phyloP scores from a whole-genome alignment of 208 protist species.

The Acanthamoeba lenticulata region DNA sequence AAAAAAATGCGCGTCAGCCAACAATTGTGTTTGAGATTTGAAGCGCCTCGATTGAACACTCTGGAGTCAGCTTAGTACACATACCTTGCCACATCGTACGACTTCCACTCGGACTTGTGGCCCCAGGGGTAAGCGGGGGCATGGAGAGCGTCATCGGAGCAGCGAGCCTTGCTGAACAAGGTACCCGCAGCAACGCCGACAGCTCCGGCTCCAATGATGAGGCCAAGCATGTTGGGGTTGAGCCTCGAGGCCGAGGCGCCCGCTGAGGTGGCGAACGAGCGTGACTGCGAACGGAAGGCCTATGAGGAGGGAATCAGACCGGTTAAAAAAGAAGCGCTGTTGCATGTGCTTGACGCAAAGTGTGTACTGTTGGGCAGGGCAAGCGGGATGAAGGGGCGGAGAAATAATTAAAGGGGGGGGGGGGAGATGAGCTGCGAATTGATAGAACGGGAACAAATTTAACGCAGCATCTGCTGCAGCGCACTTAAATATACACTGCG shows the following conservation, averaged over 20 bases:
- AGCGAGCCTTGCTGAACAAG: slow-evolving; percentile 8
- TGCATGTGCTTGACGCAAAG: background rate
- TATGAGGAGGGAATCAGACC: background rate
- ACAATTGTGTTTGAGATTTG: background rate
- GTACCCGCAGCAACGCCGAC: slow-evolving; percentile 8
- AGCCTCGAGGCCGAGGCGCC: background rate
- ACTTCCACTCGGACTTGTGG: slow-evolving; percentile 78
- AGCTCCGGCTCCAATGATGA: slow-evolving; percentile 16
- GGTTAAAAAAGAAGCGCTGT: background rate
- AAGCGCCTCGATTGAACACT: background rate
- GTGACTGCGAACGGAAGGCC: slow-evolving; percentile 14
- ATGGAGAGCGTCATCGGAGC: slow-evolving; percentile 80
- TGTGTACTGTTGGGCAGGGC: background rate
- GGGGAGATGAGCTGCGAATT: background rate
- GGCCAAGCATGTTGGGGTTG: slow-evolving; percentile 8
- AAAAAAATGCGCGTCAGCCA: background rate
- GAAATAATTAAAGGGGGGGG: background rate
- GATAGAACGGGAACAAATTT: background rate
- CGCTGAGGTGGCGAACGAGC: slow-evolving; percentile 13
- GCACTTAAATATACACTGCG: too few species aligned
- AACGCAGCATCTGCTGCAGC: too few species aligned
- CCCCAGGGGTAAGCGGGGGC: slow-evolving; percentile 84
- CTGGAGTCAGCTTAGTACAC: background rate
- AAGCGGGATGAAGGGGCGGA: background rate
- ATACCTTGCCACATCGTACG: slow-evolving; percentile 83